Evolutionary conservation across 805 yeast species (phyloP), one percentile per base, ranked within the genome.

Genomic region (Candida saitoana): DNA sequence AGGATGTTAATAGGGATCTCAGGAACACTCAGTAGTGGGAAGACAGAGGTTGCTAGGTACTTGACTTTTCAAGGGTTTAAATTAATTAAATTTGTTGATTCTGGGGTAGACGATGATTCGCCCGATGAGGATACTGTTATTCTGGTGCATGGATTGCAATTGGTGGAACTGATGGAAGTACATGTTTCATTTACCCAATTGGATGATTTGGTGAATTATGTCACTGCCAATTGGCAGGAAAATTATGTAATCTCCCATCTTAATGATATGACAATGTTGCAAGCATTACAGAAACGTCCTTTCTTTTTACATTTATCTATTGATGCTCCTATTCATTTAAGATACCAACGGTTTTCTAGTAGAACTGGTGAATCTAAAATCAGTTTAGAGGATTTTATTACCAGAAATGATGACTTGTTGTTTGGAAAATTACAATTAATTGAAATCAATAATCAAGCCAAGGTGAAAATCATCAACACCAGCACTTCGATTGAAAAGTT

Each of bases 251-350:
- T 84, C 3, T 59, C 76, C 0, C 76, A 77, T 42, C 66, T 84
- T 9, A 59, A 62, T 2, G 67, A 67, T 17, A 48, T 72, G 11
- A 62, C 59, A 3, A 57, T 73, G 38, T 66, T 84, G 18, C 65
- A 69, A 2, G 63, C 60, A 18, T 60, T 85, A 4, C 67, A 74
- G 25, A 79, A 82, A 46, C 65, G 96, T 42, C 96, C 97, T 0
- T 90, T 87, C 57, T 88, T 89, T 56, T 71, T 88, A 18, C 96
- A 88, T 57, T 51, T 90, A 3, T 74, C 87, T 4, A 68, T 87
- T 2, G 95, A 87, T 52, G 87, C 96, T 0, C 86, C 96, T 1
- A 51, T 79, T 11, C 55, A 55, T 9, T 49, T 76, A 27, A 69
- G 95, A 38, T 66, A 57, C 46, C 50, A 60, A 36, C 49, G 79